Percentiles rank a stretch among this genome's conserved stretches.
phyloP scores from a whole-genome alignment of 2,329 filamentous ascomycete species.

The Phialophora chinensis region DNA sequence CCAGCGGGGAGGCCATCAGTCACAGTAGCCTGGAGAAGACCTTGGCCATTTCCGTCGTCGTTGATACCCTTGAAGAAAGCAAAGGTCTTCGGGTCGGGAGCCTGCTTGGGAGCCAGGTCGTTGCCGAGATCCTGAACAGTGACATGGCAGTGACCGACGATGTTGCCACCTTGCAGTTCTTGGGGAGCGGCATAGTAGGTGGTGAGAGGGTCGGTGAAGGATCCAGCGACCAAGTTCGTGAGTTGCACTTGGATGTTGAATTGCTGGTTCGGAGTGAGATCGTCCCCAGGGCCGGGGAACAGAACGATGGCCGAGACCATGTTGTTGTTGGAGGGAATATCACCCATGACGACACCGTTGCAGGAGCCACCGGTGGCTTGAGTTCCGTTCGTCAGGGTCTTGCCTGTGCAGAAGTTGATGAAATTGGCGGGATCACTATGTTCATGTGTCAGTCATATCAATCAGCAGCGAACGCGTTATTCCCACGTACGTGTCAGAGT shows the following conservation, averaged over 20 bases:
- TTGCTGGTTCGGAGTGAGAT: constrained; percentile 50
- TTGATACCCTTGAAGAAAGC: constrained; percentile 66
- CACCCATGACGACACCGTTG: constrained; percentile 65
- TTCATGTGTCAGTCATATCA: constrained; percentile 15
- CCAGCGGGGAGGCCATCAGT: constrained; percentile 65
- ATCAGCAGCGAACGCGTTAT: constrained; percentile 7
- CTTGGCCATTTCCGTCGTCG: constrained; percentile 63
- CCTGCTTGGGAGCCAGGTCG: constrained; percentile 45
- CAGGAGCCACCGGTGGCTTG: constrained; percentile 60
- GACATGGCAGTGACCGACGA: constrained; percentile 51
- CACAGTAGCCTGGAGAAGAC: constrained; percentile 61
- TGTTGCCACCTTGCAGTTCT: constrained; percentile 50
- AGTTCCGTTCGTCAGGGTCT: constrained; percentile 61
- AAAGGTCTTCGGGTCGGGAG: constrained; percentile 54
- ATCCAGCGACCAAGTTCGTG: constrained; percentile 57
- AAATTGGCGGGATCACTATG: constrained; percentile 57
- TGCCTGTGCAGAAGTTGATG: constrained; percentile 65
- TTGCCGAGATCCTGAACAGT: constrained; percentile 58
- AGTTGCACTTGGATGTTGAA: constrained; percentile 59
- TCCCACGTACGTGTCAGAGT: constrained; percentile 33
- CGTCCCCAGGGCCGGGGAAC: constrained; percentile 52
- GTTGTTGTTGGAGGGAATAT: constrained; percentile 57
- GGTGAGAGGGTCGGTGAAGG: constrained; percentile 60
- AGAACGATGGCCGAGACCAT: constrained; percentile 64
- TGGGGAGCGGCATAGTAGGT: constrained; percentile 65